phyloP scores from a whole-genome alignment of 1,284 basidiomycete genomes.

The Pseudozyma flocculosa region DNA sequence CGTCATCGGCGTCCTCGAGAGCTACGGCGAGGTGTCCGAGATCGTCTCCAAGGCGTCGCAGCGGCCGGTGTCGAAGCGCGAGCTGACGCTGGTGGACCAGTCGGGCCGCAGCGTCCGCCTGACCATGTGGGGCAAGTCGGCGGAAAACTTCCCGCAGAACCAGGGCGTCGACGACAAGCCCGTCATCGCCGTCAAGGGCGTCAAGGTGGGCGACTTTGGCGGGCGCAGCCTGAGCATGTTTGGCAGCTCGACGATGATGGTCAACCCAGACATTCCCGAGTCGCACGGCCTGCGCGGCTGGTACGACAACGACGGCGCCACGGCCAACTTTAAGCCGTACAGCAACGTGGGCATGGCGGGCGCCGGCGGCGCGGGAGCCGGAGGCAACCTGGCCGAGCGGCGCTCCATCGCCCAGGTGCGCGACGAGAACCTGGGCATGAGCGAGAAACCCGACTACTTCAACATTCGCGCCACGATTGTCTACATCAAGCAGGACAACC shows the following conservation, averaged over 20 bases:
- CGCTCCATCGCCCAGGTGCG: slow-evolving; percentile 80
- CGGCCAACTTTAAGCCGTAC: slow-evolving; percentile 42
- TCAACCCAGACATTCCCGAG: slow-evolving; percentile 86
- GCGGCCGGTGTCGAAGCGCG: slow-evolving; percentile 54
- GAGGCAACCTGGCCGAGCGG: slow-evolving; percentile 58
- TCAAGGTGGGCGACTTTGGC: slow-evolving; percentile 91
- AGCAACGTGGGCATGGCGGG: slow-evolving; percentile 59
- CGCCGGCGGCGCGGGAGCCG: slow-evolving; percentile 52
- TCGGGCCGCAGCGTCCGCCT: slow-evolving; percentile 77
- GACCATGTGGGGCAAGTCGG: slow-evolving; percentile 95
- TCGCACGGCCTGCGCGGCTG: slow-evolving; percentile 85
- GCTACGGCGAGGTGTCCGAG: slow-evolving; percentile 50
- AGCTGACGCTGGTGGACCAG: slow-evolving; percentile 75
- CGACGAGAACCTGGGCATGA: slow-evolving; percentile 72
- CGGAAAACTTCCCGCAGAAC: slow-evolving; percentile 69
- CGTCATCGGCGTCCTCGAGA: slow-evolving; percentile 51
- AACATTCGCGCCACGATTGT: slow-evolving; percentile 78
- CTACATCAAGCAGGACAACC: slow-evolving; percentile 82
- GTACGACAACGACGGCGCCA: slow-evolving; percentile 62
- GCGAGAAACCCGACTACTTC: slow-evolving; percentile 82
- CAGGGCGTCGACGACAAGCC: slow-evolving; percentile 51
- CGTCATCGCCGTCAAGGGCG: slow-evolving; percentile 80
- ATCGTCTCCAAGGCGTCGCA: slow-evolving; percentile 55
- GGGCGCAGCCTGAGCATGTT: slow-evolving; percentile 76
- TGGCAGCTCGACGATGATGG: slow-evolving; percentile 59